phyloP scores from a whole-genome alignment of 148 eudicot genomes.

The Camellia sinensis region DNA sequence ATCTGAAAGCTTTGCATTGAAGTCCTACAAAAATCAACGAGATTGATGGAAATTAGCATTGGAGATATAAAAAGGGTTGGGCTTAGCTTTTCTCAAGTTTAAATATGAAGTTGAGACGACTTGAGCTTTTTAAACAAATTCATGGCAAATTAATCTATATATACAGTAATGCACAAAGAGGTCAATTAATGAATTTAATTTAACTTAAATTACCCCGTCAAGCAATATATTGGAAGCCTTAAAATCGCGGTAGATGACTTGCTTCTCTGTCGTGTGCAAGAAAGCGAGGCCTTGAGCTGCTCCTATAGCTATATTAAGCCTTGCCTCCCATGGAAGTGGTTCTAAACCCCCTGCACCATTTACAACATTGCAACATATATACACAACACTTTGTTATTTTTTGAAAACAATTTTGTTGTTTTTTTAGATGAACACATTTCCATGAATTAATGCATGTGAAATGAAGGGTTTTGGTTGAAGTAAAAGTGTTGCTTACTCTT shows the following conservation, averaged over 20 bases:
- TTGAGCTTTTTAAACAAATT: slow-evolving; percentile 18
- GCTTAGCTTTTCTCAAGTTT: too few relatives aligned
- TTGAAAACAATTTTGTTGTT: neutral
- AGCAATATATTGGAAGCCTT: too few relatives aligned
- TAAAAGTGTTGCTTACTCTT: slow-evolving; percentile 33
- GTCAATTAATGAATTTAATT: slow-evolving; percentile 17
- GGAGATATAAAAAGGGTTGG: neutral
- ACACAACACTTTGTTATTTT: neutral
- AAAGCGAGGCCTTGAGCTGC: too few relatives aligned
- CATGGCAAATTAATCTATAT: too few relatives aligned
- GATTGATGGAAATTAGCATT: neutral
- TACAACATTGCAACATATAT: too few relatives aligned
- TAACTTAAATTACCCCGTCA: too few relatives aligned
- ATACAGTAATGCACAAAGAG: slow-evolving; percentile 30
- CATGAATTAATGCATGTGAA: too few relatives aligned
- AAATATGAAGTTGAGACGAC: slow-evolving; percentile 32
- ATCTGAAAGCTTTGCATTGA: slow-evolving; percentile 45
- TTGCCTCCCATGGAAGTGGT: slow-evolving; percentile 36
- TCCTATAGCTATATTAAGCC: too few relatives aligned
- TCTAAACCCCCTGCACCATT: slow-evolving; percentile 28
- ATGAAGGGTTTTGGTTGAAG: too few relatives aligned
- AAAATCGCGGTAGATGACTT: too few relatives aligned
- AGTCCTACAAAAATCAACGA: slow-evolving; percentile 22
- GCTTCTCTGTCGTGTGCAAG: too few relatives aligned
- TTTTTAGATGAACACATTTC: too few relatives aligned